Percentiles rank a stretch among this genome's conserved stretches.
Evolutionary conservation across 2,329 filamentous ascomycete genomes (phyloP).

Genomic region (Arthrobotrys sphaeroides): DNA sequence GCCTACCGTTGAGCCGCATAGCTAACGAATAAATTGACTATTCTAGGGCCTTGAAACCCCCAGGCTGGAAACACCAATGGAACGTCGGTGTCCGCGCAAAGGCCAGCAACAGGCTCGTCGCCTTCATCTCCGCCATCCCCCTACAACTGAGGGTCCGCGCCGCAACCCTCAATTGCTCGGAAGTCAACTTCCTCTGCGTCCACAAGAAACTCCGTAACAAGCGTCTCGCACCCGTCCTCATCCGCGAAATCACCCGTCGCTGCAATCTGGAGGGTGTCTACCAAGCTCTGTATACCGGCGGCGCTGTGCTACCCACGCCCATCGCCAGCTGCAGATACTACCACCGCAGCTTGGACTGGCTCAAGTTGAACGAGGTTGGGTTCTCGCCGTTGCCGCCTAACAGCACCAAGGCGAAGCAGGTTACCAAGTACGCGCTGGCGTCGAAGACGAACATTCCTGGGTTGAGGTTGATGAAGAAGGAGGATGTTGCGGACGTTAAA

Average conservation of each 20-base stretch:
- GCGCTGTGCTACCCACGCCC: conserved; percentile 87
- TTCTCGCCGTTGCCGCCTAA: conserved; percentile 87
- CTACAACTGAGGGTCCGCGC: conserved; percentile 81
- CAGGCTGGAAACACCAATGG: conserved; percentile 93
- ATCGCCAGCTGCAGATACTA: conserved; percentile 95
- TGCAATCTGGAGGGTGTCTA: conserved; percentile 87
- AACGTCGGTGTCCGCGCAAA: conserved; percentile 90
- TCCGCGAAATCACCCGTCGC: conserved; percentile 95
- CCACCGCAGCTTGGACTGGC: conserved; percentile 92
- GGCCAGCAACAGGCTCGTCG: conserved; percentile 85
- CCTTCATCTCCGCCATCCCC: conserved; percentile 94
- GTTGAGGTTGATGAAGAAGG: conserved; percentile 79
- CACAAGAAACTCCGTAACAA: conserved; percentile 98
- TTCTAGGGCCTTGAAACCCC: conserved; percentile 85
- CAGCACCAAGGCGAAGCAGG: conserved; percentile 85
- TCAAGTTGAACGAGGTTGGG: conserved; percentile 92
- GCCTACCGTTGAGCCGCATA: too few relatives aligned
- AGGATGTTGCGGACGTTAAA: conserved; percentile 79
- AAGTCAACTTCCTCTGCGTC: conserved; percentile 98
- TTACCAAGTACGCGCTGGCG: conserved; percentile 85
- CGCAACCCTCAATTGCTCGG: conserved; percentile 78
- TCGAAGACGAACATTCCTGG: conserved; percentile 76
- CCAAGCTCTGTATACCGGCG: conserved; percentile 96
- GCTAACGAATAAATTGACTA: conserved; percentile 47
- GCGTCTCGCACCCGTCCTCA: conserved; percentile 89